These are phyloP conservation scores for Friedmanniomyces simplex DNA, from an alignment of 495 filamentous ascomycete species.

Conservation along the genomic window DNA sequence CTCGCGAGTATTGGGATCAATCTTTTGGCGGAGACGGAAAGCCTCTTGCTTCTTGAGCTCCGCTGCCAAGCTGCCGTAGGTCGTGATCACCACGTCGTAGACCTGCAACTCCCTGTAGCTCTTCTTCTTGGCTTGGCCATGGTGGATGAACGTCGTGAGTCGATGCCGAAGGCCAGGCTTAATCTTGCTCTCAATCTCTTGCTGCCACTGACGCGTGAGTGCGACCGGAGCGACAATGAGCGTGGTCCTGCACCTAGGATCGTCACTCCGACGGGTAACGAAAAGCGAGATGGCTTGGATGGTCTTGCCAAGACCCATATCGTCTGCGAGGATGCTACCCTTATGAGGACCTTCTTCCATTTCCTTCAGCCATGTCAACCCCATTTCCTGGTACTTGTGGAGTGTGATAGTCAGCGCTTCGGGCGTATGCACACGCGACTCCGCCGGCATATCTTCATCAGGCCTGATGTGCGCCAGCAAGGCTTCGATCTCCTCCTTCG, in stretches of 20 bases:
- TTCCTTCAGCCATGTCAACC: slow-evolving; percentile 69
- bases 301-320: slow-evolving; percentile 96
- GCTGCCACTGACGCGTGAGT: slow-evolving; percentile 80
- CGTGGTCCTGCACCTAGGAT: slow-evolving; percentile 63
- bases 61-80: slow-evolving; percentile 66
- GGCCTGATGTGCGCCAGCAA: slow-evolving; percentile 31
- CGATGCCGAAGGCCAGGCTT: slow-evolving; percentile 41
- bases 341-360: slow-evolving; percentile 70
- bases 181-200: slow-evolving; percentile 69
- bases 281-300: slow-evolving; percentile 81
- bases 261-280: slow-evolving; percentile 53
- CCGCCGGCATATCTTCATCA: slow-evolving; percentile 29
- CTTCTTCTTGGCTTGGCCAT: slow-evolving; percentile 45
- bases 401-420: slow-evolving; percentile 57
- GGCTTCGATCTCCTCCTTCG: slow-evolving; percentile 24
- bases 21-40: slow-evolving; percentile 32
- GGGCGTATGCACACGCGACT: slow-evolving; percentile 45
- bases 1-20: slow-evolving; percentile 26
- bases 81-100: slow-evolving; percentile 82
- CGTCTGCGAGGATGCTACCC: slow-evolving; percentile 79
- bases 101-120: slow-evolving; percentile 51
- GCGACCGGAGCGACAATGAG: slow-evolving; percentile 82
- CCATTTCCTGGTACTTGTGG: slow-evolving; percentile 76
- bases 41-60: slow-evolving; percentile 53
- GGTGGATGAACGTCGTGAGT: slow-evolving; percentile 58